Evolutionary conservation across 1,139 yeast genomes (phyloP).

Genomic region (Pichia sp.): DNA sequence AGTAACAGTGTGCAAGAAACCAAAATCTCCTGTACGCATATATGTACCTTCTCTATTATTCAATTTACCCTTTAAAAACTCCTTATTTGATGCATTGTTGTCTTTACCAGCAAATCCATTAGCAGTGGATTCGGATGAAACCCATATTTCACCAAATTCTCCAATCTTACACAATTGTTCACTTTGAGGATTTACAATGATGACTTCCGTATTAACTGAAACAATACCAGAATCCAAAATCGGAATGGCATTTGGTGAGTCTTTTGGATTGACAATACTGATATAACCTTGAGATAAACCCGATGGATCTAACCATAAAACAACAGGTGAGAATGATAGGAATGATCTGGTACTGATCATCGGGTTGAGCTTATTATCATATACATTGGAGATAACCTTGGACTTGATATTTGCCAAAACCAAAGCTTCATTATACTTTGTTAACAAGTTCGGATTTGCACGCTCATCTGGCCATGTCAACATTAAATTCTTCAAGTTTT

Average conservation of each 20-base stretch:
- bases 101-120: conserved; percentile 47
- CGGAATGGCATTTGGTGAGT: conserved; percentile 61
- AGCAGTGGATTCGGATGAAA: conserved; percentile 81
- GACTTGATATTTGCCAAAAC: conserved; percentile 64
- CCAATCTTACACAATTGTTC: conserved; percentile 75
- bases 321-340: conserved; percentile 86
- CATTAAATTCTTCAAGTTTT: conserved; percentile 77
- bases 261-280: conserved; percentile 73
- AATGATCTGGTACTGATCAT: conserved; percentile 83
- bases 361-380: conserved; percentile 79
- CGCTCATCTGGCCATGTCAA: conserved; percentile 68
- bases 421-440: conserved; percentile 55
- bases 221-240: conserved; percentile 96
- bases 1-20: conserved; percentile 69
- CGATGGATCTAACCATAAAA: conserved; percentile 81
- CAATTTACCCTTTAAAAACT: conserved; percentile 29
- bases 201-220: conserved; percentile 90
- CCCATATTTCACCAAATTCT: conserved; percentile 99
- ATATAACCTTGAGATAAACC: conserved; percentile 88
- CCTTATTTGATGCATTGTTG: conserved; percentile 15
- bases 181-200: conserved; percentile 95
- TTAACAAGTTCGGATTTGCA: conserved; percentile 43
- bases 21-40: conserved; percentile 90
- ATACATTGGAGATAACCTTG: conserved; percentile 74
- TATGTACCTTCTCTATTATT: conserved; percentile 63